phyloP scores from a whole-genome alignment of 176 grass and related monocot genomes.

The Avena eriantha region DNA sequence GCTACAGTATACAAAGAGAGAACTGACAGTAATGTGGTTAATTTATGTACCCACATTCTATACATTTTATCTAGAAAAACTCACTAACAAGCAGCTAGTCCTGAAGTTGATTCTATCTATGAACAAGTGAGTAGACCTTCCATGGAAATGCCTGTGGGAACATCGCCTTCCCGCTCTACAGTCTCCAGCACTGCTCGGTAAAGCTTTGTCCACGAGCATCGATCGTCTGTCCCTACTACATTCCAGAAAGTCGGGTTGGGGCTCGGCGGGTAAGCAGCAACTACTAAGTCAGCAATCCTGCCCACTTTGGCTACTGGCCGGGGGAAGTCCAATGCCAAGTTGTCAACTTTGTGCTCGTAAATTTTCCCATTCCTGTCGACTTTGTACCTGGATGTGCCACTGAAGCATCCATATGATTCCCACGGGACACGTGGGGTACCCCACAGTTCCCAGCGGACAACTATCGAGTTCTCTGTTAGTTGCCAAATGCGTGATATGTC shows the following conservation, averaged over 20 bases:
- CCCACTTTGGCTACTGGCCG: conserved; percentile 53
- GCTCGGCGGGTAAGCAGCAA: conserved; percentile 62
- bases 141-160: conserved; percentile 43
- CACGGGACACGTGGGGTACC: conserved; percentile 84
- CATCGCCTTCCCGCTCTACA: conserved; percentile 51
- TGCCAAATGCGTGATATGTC: conserved; percentile 89
- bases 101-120: conserved; percentile 53
- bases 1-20: conserved; percentile 40
- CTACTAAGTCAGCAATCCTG: conserved; percentile 74
- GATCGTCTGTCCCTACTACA: conserved; percentile 46
- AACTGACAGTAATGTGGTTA: conserved; percentile 2
- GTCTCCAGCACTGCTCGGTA: conserved; percentile 77
- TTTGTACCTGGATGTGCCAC: conserved; percentile 87
- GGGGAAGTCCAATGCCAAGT: conserved; percentile 91
- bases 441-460: conserved; percentile 90
- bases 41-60: conserved; percentile 49
- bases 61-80: conserved; percentile 50
- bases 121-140: conserved; percentile 75
- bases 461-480: conserved; percentile 78
- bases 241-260: conserved; percentile 74
- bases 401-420: conserved; percentile 90
- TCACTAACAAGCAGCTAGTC: conserved; percentile 43
- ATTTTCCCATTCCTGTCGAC: conserved; percentile 91
- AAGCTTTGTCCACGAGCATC: conserved; percentile 85
- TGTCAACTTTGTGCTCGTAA: conserved; percentile 98